Evolutionary conservation across 1,139 yeast species (phyloP).

Genomic region (Saccharomyces pastorianus): DNA sequence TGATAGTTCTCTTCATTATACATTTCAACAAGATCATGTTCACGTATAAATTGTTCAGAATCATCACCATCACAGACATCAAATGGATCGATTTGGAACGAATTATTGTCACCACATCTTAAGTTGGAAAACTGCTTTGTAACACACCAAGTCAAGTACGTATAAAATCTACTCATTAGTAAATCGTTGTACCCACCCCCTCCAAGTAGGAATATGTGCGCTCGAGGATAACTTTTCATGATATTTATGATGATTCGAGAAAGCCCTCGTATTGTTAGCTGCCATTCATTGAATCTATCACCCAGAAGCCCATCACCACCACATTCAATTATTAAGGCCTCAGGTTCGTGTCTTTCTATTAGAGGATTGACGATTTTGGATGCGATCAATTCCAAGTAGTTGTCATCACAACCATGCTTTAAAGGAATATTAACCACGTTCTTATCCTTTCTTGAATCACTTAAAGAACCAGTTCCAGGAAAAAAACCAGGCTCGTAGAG

Average conservation of each 20-base stretch:
- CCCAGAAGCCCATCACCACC: constrained; percentile 66
- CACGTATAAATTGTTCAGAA: constrained; percentile 42
- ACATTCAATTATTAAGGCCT: constrained; percentile 53
- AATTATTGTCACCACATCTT: not conserved
- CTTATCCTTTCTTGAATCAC: constrained; percentile 31
- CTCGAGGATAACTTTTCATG: constrained; percentile 25
- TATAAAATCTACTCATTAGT: constrained; percentile 60
- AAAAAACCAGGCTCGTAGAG: constrained; percentile 58
- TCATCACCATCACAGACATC: not conserved
- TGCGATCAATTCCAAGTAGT: constrained; percentile 35
- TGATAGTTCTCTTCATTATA: constrained; percentile 43
- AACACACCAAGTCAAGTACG: constrained; percentile 44
- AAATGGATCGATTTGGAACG: not conserved
- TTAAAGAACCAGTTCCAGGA: constrained; percentile 57
- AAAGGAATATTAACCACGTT: constrained; percentile 49
- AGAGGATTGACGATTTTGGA: constrained; percentile 40
- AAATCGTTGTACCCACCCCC: constrained; percentile 72
- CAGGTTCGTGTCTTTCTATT: constrained; percentile 38
- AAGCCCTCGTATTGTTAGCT: constrained; percentile 48
- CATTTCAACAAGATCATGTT: constrained; percentile 40
- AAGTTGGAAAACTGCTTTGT: constrained; percentile 9
- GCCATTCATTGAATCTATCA: constrained; percentile 62
- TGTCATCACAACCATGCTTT: constrained; percentile 48
- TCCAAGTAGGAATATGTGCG: constrained; percentile 48
- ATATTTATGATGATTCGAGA: constrained; percentile 35